A percentile compares a stretch with the other conserved stretches of the same genome.
Conservation (phyloP, 129 eudicot species). For the Chrysanthemum lavandulifolium region DNA sequence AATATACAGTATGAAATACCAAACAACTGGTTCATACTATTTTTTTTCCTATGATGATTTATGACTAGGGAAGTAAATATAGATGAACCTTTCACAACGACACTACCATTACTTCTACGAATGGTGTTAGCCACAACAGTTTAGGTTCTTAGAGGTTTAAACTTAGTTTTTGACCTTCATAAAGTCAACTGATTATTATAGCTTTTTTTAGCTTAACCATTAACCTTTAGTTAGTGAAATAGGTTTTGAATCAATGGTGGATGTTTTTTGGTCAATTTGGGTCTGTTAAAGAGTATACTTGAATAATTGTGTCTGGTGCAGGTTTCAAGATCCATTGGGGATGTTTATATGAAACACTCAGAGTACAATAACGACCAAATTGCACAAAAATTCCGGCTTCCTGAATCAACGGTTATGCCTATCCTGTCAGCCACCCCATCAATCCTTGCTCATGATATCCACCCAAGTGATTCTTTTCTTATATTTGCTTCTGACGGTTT, state of each 20-base stretch:
- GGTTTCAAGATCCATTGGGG: conserved; percentile 80
- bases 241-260: conserved; percentile 3
- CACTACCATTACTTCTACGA: too few relatives aligned
- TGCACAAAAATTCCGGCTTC: conserved; percentile 52
- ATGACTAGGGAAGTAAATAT: background rate
- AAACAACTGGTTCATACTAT: background rate
- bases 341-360: conserved; percentile 65
- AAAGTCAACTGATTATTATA: background rate
- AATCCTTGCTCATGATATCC: conserved; percentile 59
- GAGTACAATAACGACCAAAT: conserved; percentile 54
- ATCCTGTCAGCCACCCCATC: conserved; percentile 63
- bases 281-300: conserved; percentile 10
- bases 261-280: background rate
- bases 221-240: background rate
- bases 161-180: background rate
- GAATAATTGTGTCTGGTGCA: conserved; percentile 31
- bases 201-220: background rate
- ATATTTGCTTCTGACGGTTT: conserved; percentile 82
- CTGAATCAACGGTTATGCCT: conserved; percentile 60
- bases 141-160: background rate
- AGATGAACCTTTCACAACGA: too few relatives aligned
- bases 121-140: too few relatives aligned
- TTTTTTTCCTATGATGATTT: background rate
- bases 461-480: conserved; percentile 61
- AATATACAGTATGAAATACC: background rate